A percentile compares a stretch with the other conserved stretches of the same genome.
Conservation (phyloP, 2,329 filamentous ascomycete genomes). For the Cryphonectria naterciae region DNA sequence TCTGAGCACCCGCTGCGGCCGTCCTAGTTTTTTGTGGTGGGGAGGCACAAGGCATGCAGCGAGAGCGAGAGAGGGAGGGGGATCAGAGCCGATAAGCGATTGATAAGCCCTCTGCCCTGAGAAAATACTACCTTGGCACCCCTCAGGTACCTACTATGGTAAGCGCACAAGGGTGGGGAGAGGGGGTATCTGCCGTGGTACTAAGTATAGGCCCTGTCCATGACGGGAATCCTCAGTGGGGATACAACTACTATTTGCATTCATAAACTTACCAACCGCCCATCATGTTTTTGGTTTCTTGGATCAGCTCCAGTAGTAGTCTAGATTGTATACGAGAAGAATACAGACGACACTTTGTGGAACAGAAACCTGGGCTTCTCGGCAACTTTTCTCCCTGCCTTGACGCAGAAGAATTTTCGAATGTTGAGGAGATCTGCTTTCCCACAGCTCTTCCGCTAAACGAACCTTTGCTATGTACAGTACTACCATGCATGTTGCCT, state of each 20-base stretch:
- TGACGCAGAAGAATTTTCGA: background rate
- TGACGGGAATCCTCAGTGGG: background rate
- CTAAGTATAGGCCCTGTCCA: background rate
- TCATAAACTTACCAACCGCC: background rate
- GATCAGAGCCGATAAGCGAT: constrained; percentile 20
- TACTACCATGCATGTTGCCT: background rate
- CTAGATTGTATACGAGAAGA: background rate
- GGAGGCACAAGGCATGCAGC: background rate
- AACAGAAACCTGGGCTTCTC: background rate
- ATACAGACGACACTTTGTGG: background rate
- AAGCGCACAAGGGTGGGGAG: background rate
- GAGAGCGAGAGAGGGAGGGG: too few relatives aligned
- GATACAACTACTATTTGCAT: background rate
- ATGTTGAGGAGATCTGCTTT: background rate
- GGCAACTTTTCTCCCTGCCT: too few relatives aligned
- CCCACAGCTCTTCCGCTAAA: background rate
- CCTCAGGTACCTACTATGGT: background rate
- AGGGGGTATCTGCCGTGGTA: background rate
- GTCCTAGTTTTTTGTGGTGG: constrained; percentile 27
- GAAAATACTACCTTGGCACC: background rate
- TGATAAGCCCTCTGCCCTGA: constrained; percentile 19
- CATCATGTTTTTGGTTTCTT: background rate
- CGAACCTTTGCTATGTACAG: background rate
- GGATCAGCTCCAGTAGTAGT: background rate
- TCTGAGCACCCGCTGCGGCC: background rate